A percentile compares a stretch with the other conserved stretches of the same genome.
Evolutionary conservation across 192 early-diverging fungal species (phyloP).

Genomic region (Helicostylum pulchrum): DNA sequence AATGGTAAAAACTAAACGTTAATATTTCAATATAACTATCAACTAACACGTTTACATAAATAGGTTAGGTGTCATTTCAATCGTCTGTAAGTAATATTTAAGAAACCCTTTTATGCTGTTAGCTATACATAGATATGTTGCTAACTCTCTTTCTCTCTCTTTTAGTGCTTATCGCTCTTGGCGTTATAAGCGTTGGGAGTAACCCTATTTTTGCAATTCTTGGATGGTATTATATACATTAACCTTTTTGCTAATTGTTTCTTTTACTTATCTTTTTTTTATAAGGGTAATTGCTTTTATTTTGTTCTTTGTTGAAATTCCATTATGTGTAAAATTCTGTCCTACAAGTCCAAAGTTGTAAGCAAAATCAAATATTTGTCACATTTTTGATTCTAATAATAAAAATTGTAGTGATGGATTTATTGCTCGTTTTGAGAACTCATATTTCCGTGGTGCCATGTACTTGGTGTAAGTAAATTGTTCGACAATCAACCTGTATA

Average conservation of each 20-base stretch:
- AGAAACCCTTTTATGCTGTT: neutral
- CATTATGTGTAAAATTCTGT: slow-evolving; percentile 29
- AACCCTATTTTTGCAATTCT: slow-evolving; percentile 27
- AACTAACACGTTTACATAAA: neutral
- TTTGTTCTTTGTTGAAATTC: slow-evolving; percentile 32
- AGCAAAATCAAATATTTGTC: neutral
- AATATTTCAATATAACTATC: neutral
- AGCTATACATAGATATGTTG: neutral
- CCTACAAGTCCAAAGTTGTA: slow-evolving; percentile 32
- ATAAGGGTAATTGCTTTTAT: slow-evolving; percentile 25
- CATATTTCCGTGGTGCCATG: slow-evolving; percentile 12
- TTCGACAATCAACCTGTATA: neutral
- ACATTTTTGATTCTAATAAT: neutral
- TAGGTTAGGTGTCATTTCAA: slow-evolving; percentile 25
- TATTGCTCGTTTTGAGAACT: slow-evolving; percentile 17
- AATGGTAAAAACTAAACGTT: slow-evolving; percentile 22
- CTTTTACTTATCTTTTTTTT: neutral
- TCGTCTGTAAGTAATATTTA: slow-evolving; percentile 17
- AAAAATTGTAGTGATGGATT: slow-evolving; percentile 18
- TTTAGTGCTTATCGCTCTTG: slow-evolving; percentile 24
- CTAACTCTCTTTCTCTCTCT: neutral
- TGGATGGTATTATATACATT: slow-evolving; percentile 20
- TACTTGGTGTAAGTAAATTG: slow-evolving; percentile 13
- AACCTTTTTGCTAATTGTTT: neutral
- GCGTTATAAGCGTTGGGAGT: slow-evolving; percentile 5